phyloP scores from a whole-genome alignment of 2,329 filamentous ascomycete species.

The Claviceps paspali region DNA sequence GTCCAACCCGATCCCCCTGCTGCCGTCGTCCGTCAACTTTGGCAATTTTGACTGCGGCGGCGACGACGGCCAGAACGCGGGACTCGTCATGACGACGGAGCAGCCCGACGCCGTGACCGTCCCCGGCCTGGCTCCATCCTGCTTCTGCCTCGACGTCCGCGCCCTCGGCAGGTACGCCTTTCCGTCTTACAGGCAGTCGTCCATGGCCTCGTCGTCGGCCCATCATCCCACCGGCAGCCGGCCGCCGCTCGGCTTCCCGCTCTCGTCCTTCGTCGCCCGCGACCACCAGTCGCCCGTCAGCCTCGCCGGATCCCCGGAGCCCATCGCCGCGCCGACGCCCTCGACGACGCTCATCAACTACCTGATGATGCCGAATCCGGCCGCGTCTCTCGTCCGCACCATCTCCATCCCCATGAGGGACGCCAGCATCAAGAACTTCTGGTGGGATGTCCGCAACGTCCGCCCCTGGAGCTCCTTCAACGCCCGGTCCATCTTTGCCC shows the following conservation, averaged over 20 bases:
- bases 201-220: conserved; percentile 21
- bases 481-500: conserved; percentile 50
- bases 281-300: conserved; percentile 29
- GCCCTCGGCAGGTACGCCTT: conserved; percentile 59
- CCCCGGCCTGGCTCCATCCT: conserved; percentile 42
- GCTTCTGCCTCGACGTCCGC: conserved; percentile 50
- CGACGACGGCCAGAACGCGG: neutral
- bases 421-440: conserved; percentile 67
- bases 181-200: conserved; percentile 69
- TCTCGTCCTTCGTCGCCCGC: conserved; percentile 29
- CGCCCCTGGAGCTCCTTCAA: conserved; percentile 73
- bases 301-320: conserved; percentile 26
- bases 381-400: conserved; percentile 66
- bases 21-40: conserved; percentile 51
- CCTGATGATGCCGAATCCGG: conserved; percentile 65
- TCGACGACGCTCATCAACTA: conserved; percentile 61
- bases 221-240: neutral
- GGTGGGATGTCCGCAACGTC: conserved; percentile 90
- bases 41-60: conserved; percentile 22
- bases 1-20: conserved; percentile 30
- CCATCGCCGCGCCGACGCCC: conserved; percentile 20
- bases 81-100: conserved; percentile 6
- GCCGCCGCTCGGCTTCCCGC: conserved; percentile 25
- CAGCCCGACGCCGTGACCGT: conserved; percentile 5
- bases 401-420: conserved; percentile 54